These are phyloP conservation scores for Lumnitzera littorea DNA, from an alignment of 345 rosid genomes.

Conservation along the genomic window DNA sequence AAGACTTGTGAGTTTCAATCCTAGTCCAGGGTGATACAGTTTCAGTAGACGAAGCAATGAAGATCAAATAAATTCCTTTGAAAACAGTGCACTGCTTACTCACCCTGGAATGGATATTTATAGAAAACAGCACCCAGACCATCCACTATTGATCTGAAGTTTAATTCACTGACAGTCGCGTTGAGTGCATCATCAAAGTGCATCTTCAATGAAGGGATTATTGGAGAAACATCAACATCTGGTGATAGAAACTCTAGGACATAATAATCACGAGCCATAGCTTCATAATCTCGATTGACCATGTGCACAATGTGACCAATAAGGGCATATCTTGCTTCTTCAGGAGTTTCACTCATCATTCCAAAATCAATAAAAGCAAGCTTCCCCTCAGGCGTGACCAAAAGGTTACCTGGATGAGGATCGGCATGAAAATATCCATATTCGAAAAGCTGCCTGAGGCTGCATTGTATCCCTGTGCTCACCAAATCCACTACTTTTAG, in stretches of 20 bases:
- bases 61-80: neutral
- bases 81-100: slow-evolving; percentile 9
- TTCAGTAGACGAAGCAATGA: neutral
- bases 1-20: too few relatives aligned
- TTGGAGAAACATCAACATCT: slow-evolving; percentile 92
- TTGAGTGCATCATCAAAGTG: slow-evolving; percentile 93
- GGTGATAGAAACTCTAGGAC: slow-evolving; percentile 72
- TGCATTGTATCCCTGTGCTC: slow-evolving; percentile 86
- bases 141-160: slow-evolving; percentile 86
- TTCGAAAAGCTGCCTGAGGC: slow-evolving; percentile 88
- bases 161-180: slow-evolving; percentile 88
- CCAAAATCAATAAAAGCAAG: slow-evolving; percentile 98
- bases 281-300: slow-evolving; percentile 95
- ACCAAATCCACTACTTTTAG: slow-evolving; percentile 88
- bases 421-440: slow-evolving; percentile 96
- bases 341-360: slow-evolving; percentile 99
- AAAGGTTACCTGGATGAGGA: slow-evolving; percentile 98
- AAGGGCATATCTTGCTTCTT: slow-evolving; percentile 89
- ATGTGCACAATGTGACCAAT: slow-evolving; percentile 83
- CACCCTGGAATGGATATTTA: slow-evolving; percentile 82
- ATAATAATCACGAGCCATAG: slow-evolving; percentile 95
- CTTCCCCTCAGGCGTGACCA: slow-evolving; percentile 95
- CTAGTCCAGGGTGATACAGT: too few relatives aligned
- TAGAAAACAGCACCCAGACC: slow-evolving; percentile 89
- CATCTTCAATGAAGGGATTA: slow-evolving; percentile 75